Conservation (phyloP, 1,284 basidiomycete species). For the Chalciporus sp. region DNA sequence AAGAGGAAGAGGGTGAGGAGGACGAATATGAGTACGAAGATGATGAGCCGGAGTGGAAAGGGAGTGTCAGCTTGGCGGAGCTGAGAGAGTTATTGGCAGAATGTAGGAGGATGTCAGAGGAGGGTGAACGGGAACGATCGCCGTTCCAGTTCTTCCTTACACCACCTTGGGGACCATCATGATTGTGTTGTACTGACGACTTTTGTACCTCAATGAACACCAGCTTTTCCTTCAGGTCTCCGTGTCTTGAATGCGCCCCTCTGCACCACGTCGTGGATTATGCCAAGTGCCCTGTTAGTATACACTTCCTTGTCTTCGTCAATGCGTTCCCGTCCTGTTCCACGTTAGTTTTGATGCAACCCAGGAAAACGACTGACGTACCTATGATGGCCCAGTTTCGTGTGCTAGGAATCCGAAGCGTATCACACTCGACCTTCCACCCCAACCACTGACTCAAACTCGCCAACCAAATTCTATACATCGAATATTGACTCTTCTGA, state of each 20-base stretch:
- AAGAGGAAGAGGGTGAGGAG: conserved; percentile 34
- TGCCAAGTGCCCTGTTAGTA: conserved; percentile 41
- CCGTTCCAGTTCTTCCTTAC: conserved; percentile 27
- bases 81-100: conserved; percentile 51
- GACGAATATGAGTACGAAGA: conserved; percentile 40
- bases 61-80: conserved; percentile 37
- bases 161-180: conserved; percentile 7
- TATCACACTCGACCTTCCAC: conserved; percentile 87
- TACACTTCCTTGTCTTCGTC: conserved; percentile 35
- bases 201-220: conserved; percentile 18
- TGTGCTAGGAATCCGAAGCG: conserved; percentile 87
- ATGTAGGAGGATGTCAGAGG: conserved; percentile 49
- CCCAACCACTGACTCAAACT: conserved; percentile 71
- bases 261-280: conserved; percentile 52
- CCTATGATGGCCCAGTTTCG: conserved; percentile 92
- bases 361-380: conserved; percentile 37
- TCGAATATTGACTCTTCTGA: conserved; percentile 69
- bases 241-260: conserved; percentile 60
- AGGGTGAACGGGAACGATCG: conserved; percentile 38
- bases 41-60: conserved; percentile 34
- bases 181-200: conserved; percentile 1
- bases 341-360: conserved; percentile 9
- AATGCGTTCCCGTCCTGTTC: conserved; percentile 37
- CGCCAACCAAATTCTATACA: conserved; percentile 84
- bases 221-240: conserved; percentile 67